Evolutionary conservation across 2,329 filamentous ascomycete genomes (phyloP), one percentile per base, ranked within the genome.

Genomic region (Verticillium albo-atrum): DNA sequence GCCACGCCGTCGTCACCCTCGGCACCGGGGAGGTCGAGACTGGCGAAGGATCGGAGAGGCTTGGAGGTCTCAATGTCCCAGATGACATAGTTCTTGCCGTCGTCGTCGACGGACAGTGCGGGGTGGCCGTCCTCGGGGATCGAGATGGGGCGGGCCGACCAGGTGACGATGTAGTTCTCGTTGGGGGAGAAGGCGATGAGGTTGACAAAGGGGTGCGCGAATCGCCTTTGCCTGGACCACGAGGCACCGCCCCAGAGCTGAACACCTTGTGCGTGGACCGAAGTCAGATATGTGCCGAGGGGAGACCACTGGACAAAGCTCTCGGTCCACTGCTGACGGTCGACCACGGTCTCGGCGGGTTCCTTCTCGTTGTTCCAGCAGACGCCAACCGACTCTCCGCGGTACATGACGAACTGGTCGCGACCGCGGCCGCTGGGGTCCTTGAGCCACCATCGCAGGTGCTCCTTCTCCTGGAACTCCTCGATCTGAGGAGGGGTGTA

Each of bases 331-430:
- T 96, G 91, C 70, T 90, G 88, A 67, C 95, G 89, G 71, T 98
- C 94, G 60, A 99, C 91, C 37, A 97, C 85, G 64, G 85, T 87
- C 75, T 99, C 95, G 4, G 94, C 92, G 25, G 83, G 77, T 62
- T 97, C 93, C 77, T 90, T 94, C 78, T 96, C 95, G 82, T 96
- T 96, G 81, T 98, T 98, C 94, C 94, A 99, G 82, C 90, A 97
- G 6, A 99, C 90, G 61, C 92, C 93, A 37, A 99, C 95, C 63
- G 89, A 89, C 57, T 99, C 95, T 67, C 89, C 90, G 57, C 91
- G 89, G 82, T 90, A 97, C 86, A 98, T 92, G 74, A 91, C 91
- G 69, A 98, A 95, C 80, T 99, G 94, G 73, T 99, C 95, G 63
- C 95, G 88, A 66, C 92, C 92, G 66, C 92, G 92, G 58, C 82